These are phyloP conservation scores for Withania somnifera DNA, from an alignment of 305 asterid genomes.

Conservation along the genomic window DNA sequence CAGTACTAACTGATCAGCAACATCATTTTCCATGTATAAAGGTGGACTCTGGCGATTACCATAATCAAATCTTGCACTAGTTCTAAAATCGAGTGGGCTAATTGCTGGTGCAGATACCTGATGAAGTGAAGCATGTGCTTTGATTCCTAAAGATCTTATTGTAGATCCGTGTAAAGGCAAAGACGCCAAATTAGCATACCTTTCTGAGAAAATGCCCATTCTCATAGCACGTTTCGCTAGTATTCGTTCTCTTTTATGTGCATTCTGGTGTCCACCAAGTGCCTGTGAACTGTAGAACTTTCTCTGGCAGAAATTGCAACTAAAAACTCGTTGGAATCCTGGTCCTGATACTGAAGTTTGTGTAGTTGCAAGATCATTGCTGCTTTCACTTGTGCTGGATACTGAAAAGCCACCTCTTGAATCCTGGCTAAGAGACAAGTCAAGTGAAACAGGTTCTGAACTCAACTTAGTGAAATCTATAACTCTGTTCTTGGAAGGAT, in stretches of 20 bases:
- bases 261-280: conserved; percentile 63
- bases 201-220: conserved; percentile 31
- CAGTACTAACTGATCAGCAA: conserved; percentile 9
- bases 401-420: conserved; percentile 18
- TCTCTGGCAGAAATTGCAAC: conserved; percentile 51
- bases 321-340: conserved; percentile 24
- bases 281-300: conserved; percentile 67
- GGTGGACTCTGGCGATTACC: conserved; percentile 25
- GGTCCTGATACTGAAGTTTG: conserved; percentile 6
- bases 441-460: conserved; percentile 30
- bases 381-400: conserved; percentile 42
- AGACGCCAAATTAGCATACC: conserved; percentile 29
- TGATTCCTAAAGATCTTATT: conserved; percentile 36
- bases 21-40: conserved; percentile 23
- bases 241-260: conserved; percentile 50
- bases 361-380: conserved; percentile 25
- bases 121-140: conserved; percentile 45
- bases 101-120: conserved; percentile 11
- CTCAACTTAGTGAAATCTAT: conserved; percentile 4
- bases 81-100: conserved; percentile 17
- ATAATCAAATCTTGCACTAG: conserved; percentile 22
- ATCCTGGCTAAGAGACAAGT: conserved; percentile 30
- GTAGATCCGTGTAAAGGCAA: conserved; percentile 40
- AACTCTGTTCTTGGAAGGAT: neutral
- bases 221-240: conserved; percentile 43